phyloP scores from a whole-genome alignment of 2,329 filamentous ascomycete genomes.

The Diaporthe velutina region DNA sequence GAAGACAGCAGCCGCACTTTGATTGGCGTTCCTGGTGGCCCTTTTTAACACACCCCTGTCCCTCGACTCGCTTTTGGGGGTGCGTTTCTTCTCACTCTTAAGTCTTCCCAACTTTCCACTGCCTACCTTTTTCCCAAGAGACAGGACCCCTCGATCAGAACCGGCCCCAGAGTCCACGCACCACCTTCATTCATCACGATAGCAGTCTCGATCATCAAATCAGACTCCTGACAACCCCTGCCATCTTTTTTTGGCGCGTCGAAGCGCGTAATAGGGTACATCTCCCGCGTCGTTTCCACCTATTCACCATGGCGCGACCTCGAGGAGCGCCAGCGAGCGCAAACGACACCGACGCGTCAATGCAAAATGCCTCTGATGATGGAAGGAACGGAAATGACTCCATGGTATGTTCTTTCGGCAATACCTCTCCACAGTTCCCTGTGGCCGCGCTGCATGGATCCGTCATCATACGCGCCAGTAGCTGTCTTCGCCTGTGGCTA shows the following conservation, averaged over 20 bases:
- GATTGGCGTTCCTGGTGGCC: slow-evolving; percentile 29
- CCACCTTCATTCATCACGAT: background rate
- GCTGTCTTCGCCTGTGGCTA: background rate
- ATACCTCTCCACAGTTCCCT: background rate
- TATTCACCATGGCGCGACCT: slow-evolving; percentile 65
- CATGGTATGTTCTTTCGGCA: slow-evolving; percentile 58
- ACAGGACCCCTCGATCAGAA: slow-evolving; percentile 11
- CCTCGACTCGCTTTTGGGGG: slow-evolving; percentile 36
- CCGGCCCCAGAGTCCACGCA: slow-evolving; percentile 24
- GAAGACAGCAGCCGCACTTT: slow-evolving; percentile 33
- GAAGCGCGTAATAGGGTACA: slow-evolving; percentile 35
- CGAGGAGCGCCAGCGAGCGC: slow-evolving; percentile 65
- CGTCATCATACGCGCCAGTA: background rate
- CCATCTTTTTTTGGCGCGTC: slow-evolving; percentile 57
- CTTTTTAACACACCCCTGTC: slow-evolving; percentile 33
- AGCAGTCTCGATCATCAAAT: slow-evolving; percentile 19
- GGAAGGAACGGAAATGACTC: slow-evolving; percentile 56
- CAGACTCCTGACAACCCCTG: slow-evolving; percentile 1
- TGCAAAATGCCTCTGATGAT: slow-evolving; percentile 69
- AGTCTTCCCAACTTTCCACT: slow-evolving; percentile 33
- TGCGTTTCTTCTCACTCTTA: slow-evolving; percentile 35
- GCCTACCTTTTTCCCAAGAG: slow-evolving; percentile 30
- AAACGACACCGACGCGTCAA: slow-evolving; percentile 72
- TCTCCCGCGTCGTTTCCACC: slow-evolving; percentile 41
- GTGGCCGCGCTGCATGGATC: background rate